Evolutionary conservation across 306 rosid species (phyloP), one percentile per base, ranked within the genome.

Genomic region (Mimosa bimucronata): DNA sequence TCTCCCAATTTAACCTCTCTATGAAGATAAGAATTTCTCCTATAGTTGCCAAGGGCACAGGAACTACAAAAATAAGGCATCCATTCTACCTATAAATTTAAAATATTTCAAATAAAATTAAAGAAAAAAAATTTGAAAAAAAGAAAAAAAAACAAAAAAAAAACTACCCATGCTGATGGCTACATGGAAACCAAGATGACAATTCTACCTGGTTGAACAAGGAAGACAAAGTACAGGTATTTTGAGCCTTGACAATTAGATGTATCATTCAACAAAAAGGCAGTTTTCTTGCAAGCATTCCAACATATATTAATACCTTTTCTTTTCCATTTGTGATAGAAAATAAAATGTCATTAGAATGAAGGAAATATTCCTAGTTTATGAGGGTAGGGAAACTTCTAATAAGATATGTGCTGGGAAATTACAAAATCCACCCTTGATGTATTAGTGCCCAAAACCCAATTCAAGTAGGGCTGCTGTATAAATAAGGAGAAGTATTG

Each of bases 161-260:
- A 34, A 8, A 19, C 7, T 48, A 19, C 5, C 21, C 46, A 18
- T 16, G 71, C 71, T 16, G 44, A 65, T n/a, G 21, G 25, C 42
- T 12, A 2, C 26, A 55, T 57, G 45, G 25, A 31, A 16, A 65
- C 71, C 71, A 37, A 38, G 50, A 38, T 37, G 42, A 67, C 50
- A 67, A 40, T 4, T 67, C 50, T 38, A 11, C 65, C 78, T 31
- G 50, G 44, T 55, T 34, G 45, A 72, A 50, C 73, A 9, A 53
- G 77, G 62, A 74, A 19, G 66, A 80, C 44, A 38, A 45, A 28
- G 14, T 15, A 25, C 23, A 15, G 23, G 13, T 16, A 66, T 37
- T 66, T 19, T 9, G 75, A 26, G 11, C 19, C 9, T 37, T 28
- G 7, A 80, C 79, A 66, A 80, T 72, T 60, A n/a, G 53, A 66